These are phyloP conservation scores for Sugiyamaella smithiae DNA, from an alignment of 805 yeast species.

Conservation along the genomic window DNA sequence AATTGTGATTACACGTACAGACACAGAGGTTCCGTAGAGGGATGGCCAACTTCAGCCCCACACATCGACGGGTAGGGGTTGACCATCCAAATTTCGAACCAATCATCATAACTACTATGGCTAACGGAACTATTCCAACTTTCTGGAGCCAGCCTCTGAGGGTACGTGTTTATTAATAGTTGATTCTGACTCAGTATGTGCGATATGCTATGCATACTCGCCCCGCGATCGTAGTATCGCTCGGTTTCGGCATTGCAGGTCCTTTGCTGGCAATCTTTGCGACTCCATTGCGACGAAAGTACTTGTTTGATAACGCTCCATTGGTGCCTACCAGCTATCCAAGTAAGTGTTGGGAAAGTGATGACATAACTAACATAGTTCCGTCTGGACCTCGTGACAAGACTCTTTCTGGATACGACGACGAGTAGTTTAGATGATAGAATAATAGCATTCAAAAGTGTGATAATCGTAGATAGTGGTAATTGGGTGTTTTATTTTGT, in stretches of 20 bases:
- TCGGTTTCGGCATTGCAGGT: conserved; percentile 61
- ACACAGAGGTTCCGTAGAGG: too few relatives aligned
- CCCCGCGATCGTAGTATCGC: conserved; percentile 70
- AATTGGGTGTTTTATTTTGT: too few relatives aligned
- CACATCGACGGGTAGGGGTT: too few relatives aligned
- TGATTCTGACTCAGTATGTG: conserved; percentile 28
- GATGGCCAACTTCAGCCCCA: too few relatives aligned
- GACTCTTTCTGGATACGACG: conserved; percentile 35
- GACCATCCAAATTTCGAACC: conserved; percentile 5
- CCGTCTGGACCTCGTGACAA: conserved; percentile 30
- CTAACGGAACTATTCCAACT: conserved; percentile 19
- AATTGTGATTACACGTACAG: too few relatives aligned
- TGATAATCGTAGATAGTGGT: too few relatives aligned
- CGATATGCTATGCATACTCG: conserved; percentile 73
- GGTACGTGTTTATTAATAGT: conserved; percentile 16
- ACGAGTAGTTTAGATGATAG: conserved; percentile 27
- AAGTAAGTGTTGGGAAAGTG: conserved; percentile 35
- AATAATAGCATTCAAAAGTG: too few relatives aligned
- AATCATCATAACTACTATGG: conserved; percentile 3
- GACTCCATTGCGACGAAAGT: conserved; percentile 69
- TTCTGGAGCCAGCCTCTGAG: conserved; percentile 36
- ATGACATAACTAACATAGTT: conserved; percentile 19
- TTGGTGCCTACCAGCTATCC: conserved; percentile 58
- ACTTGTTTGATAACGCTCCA: conserved; percentile 59
- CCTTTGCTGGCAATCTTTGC: conserved; percentile 59